Evolutionary conservation across 73 alveolate genomes (phyloP), one percentile per base, ranked within the genome.

Genomic region (Urostyla sp.): DNA sequence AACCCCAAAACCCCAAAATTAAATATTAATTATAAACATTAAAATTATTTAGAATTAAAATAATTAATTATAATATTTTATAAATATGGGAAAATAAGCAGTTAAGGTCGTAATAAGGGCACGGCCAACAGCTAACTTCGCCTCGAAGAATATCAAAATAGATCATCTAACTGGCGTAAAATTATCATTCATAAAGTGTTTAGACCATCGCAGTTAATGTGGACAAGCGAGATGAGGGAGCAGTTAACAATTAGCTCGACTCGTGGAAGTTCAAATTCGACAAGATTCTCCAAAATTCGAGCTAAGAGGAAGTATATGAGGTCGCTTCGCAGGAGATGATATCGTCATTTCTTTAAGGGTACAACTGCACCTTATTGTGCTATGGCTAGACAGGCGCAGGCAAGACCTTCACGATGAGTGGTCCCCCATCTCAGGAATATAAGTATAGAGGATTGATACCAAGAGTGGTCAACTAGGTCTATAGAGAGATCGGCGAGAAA

Each of bases 301-400:
- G 89, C 20, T 80, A 88, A 60, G 95, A 88, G 11, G 95, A 88
- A 21, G 91, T 82, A 23, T 88, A 54, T 59, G 89, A 80, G 21
- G 66, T 40, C n/a, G 80, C 90, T 21, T 89, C 92, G 31, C 43
- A 76, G 28, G 92, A 90, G 21, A 86, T 94, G 32, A 94, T 94
- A 35, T 72, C 89, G 75, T 83, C 91, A 20, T 90, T 90, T 21
- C 89, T 91, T 56, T 91, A 91, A 37, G 98, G 98, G 27, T 93
- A 91, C 76, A 96, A 96, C 75, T 98, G 98, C 8, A 98, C 99
- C 37, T 87, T 98, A 40, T 63, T 98, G 89, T 92, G 98, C 66
- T 98, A 96, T 84, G 99, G 99, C 37, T 98, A 98, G 83, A 98
- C 99, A n/a, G 99, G 99, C 3, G 99, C 99, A 58, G 99, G 99